Percentiles rank a stretch among this genome's conserved stretches.
These are phyloP conservation scores for Phytophthora ohioensis DNA, from an alignment of 352 stramenopile species.

Conservation along the genomic window DNA sequence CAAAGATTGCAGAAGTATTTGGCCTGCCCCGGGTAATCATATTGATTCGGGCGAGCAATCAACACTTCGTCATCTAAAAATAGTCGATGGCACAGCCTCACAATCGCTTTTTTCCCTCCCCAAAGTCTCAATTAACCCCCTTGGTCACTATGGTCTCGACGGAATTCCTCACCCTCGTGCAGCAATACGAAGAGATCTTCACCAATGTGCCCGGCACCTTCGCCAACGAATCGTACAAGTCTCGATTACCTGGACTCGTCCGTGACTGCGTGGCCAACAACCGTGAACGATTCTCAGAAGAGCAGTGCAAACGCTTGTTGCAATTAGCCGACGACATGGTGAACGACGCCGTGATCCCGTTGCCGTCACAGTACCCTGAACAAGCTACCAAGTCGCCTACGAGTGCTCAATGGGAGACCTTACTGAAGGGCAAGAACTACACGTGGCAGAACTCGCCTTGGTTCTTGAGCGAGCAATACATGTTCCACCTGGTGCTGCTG, in stretches of 20 bases:
- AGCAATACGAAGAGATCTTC: constrained; percentile 44
- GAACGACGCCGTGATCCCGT: constrained; percentile 50
- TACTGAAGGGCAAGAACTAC: constrained; percentile 54
- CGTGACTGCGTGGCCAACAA: constrained; percentile 67
- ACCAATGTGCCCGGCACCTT: constrained; percentile 65
- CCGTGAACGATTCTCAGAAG: constrained; percentile 40
- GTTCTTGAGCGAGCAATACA: constrained; percentile 80
- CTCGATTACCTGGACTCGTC: constrained; percentile 55
- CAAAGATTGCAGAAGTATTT: neutral
- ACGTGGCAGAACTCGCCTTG: constrained; percentile 79
- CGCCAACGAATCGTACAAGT: constrained; percentile 66
- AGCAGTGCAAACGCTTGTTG: constrained; percentile 49
- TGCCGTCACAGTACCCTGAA: constrained; percentile 51
- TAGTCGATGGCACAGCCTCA: constrained; percentile 15
- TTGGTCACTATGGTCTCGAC: constrained; percentile 36
- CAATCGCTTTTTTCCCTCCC: constrained; percentile 16
- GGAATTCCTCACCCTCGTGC: constrained; percentile 53
- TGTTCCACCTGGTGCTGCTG: constrained; percentile 77
- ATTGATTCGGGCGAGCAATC: no score
- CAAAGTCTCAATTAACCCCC: neutral
- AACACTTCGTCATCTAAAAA: neutral
- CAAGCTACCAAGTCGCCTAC: constrained; percentile 46
- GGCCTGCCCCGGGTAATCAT: no score
- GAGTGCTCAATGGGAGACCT: constrained; percentile 52
- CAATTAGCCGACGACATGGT: constrained; percentile 60